These are phyloP conservation scores for Ascoidea asiatica DNA, from an alignment of 805 yeast species.

Conservation along the genomic window DNA sequence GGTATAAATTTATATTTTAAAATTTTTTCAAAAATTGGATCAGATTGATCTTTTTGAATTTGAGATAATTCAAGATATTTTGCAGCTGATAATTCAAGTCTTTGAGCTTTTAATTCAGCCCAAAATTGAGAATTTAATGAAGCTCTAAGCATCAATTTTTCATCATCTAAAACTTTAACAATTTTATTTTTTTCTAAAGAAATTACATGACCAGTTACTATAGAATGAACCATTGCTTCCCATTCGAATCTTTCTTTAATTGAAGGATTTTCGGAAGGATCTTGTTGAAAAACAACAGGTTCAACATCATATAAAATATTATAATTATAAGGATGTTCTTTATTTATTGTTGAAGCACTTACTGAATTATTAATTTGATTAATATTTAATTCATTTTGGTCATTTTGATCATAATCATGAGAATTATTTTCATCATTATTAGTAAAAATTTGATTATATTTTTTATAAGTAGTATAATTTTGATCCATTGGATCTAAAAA, in stretches of 20 bases:
- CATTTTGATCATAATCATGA: too few relatives aligned
- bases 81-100: constrained; percentile 65
- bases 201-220: constrained; percentile 90
- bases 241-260: constrained; percentile 79
- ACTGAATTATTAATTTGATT: too few relatives aligned
- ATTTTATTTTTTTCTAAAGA: constrained; percentile 77
- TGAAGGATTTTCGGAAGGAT: constrained; percentile 16
- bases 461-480: too few relatives aligned
- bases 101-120: constrained; percentile 77
- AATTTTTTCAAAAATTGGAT: constrained; percentile 57
- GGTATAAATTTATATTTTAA: constrained; percentile 41
- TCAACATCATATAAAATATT: too few relatives aligned
- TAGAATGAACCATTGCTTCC: constrained; percentile 88
- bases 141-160: constrained; percentile 35
- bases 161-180: constrained; percentile 33
- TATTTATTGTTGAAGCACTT: too few relatives aligned
- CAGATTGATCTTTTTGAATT: constrained; percentile 61
- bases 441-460: too few relatives aligned
- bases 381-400: too few relatives aligned
- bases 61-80: constrained; percentile 61
- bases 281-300: not conserved
- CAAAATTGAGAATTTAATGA: constrained; percentile 53
- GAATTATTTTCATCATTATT: too few relatives aligned
- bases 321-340: too few relatives aligned
- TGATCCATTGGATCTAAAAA: too few relatives aligned